Base-by-base conservation (phyloP, 345 rosid species). In the Citrus mangshanensis region DNA sequence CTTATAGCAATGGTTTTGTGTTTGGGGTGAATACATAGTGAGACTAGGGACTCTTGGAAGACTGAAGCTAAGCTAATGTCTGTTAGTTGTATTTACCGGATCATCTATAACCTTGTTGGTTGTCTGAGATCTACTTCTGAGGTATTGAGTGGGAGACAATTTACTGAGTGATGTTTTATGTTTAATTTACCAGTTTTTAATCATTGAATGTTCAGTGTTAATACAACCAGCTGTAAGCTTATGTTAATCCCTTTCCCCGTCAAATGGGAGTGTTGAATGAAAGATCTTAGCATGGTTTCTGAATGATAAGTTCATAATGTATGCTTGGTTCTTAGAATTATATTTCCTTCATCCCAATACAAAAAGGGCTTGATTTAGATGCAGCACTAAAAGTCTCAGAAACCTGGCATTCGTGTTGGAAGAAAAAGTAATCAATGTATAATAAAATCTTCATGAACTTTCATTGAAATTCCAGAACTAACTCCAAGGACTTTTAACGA, bases 1-100 rank as follows among this genome's bases (percentile, higher is more conserved):
- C 79, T 5, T 87, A 81, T 80, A 85, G 88, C 79, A 87, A 82
- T 25, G 88, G 85, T 51, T 85, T 85, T 81, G 81, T 87, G 77
- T 82, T 85, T 58, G 86, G 88, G 35, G 82, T 83, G 69, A 87
- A 85, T 74, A 81, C 86, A 38, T 83, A 81, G 79, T 56, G 56
- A 16, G n/a, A 42, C 18, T 35, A 22, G 46, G 58, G 21, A 60
- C 22, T 34, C 54, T 14, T 27, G 46, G 13, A 71, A 46, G 9
- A 65, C 25, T 66, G 56, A 72, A 59, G 64, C 56, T 64, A 19
- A 24, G 22, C 68, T 70, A 25, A 51, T 32, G 16, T n/a, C 54
- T 24, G 21, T 46, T 63, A 5, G 38, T 30, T 30, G 38, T 30
- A 28, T 28, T 27, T 28, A 63, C 37, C 18, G 1, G 30, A 28